Evolutionary conservation across 108 stramenopile genomes (phyloP).

Genomic region (Epithemia pelagica): DNA sequence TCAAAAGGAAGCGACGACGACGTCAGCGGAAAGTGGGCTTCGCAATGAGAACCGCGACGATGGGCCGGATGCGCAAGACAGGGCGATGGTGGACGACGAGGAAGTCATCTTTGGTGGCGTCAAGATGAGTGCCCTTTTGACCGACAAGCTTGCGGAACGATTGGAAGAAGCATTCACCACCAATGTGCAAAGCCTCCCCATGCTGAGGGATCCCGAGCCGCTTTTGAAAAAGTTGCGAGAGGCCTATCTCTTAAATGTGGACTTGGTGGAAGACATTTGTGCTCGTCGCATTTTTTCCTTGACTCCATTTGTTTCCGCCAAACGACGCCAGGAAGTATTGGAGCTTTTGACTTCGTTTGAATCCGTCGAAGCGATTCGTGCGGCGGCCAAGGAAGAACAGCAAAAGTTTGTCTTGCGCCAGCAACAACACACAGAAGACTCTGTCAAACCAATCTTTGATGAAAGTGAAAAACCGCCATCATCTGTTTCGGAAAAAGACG

Average conservation of each 20-base stretch:
- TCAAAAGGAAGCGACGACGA: too few species aligned
- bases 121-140: neutral
- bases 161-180: neutral
- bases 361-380: neutral
- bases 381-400: neutral
- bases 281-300: neutral
- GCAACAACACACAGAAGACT: neutral
- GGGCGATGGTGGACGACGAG: neutral
- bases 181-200: neutral
- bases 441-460: neutral
- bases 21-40: too few species aligned
- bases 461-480: neutral
- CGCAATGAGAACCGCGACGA: too few species aligned
- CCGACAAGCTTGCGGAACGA: neutral
- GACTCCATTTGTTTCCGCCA: neutral
- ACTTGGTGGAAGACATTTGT: neutral
- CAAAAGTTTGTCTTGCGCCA: neutral
- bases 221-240: neutral
- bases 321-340: neutral
- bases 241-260: neutral
- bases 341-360: neutral
- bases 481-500: neutral
- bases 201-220: neutral
- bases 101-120: neutral
- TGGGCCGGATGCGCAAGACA: too few species aligned